Evolutionary conservation across 768 basidiomycete genomes (phyloP).

Genomic region (Udeniomyces megalosporus): DNA sequence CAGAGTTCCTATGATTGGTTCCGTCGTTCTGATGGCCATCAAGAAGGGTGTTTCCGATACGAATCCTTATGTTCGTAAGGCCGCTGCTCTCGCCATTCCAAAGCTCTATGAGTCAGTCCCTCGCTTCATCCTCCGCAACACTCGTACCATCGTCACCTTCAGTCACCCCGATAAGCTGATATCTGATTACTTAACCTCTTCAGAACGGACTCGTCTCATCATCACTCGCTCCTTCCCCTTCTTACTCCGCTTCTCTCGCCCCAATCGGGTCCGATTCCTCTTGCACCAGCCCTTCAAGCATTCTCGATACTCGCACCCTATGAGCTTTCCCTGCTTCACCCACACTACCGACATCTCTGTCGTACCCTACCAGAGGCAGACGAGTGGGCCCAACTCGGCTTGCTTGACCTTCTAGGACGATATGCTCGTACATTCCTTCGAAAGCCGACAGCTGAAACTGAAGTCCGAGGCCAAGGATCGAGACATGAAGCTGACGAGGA

Average conservation of each 20-base stretch:
- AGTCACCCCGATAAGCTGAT: no score
- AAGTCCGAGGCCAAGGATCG: no score
- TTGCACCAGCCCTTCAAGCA: conserved; percentile 71
- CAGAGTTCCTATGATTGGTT: conserved; percentile 71
- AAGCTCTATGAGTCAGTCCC: conserved; percentile 56
- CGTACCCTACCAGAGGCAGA: conserved; percentile 74
- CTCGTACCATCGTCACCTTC: no score
- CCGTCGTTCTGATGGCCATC: conserved; percentile 58
- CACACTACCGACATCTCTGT: conserved; percentile 72
- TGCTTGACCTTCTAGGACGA: conserved; percentile 58
- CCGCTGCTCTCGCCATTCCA: conserved; percentile 74
- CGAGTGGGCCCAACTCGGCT: conserved; percentile 84
- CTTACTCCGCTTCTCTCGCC: conserved; percentile 29
- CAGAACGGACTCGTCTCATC: conserved; percentile 59
- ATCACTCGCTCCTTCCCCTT: conserved; percentile 41
- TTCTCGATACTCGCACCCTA: conserved; percentile 78
- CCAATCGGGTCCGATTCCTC: conserved; percentile 70
- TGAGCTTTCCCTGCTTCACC: conserved; percentile 70
- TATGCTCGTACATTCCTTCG: conserved; percentile 73
- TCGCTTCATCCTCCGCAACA: no score
- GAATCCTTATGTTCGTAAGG: conserved; percentile 89
- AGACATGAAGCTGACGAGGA: neutral
- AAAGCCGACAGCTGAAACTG: conserved; percentile 18
- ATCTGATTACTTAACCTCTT: neutral
- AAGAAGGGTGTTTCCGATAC: conserved; percentile 81